Percentiles rank a stretch among this genome's conserved stretches.
Conservation (phyloP, 1,139 yeast species). For the Eremothecium sinecaudum region DNA sequence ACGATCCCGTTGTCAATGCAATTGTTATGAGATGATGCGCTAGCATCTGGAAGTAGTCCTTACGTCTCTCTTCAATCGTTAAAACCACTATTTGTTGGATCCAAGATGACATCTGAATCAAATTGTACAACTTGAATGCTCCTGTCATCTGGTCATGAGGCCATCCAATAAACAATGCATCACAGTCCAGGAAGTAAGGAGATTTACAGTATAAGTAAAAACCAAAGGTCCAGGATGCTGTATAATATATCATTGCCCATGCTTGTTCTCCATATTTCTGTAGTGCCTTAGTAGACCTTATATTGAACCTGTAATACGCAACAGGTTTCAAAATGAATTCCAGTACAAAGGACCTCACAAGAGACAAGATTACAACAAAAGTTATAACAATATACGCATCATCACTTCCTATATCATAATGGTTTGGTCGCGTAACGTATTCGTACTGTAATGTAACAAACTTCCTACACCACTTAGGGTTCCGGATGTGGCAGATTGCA, state of each 20-base stretch:
- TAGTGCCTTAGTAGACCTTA: constrained; percentile 42
- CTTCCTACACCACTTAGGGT: constrained; percentile 27
- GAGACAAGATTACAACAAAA: constrained; percentile 49
- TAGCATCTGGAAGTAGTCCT: constrained; percentile 81
- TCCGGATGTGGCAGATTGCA: constrained; percentile 4
- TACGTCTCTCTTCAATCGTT: constrained; percentile 67
- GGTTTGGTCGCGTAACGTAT: constrained; percentile 26
- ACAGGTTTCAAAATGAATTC: constrained; percentile 49
- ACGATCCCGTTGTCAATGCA: constrained; percentile 59
- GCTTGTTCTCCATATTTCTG: constrained; percentile 80
- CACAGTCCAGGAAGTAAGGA: constrained; percentile 51
- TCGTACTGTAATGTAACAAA: constrained; percentile 43
- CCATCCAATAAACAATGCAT: constrained; percentile 61
- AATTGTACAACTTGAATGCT: constrained; percentile 59
- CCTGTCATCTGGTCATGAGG: constrained; percentile 52
- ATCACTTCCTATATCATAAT: constrained; percentile 47
- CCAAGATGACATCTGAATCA: constrained; percentile 69
- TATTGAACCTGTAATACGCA: constrained; percentile 40
- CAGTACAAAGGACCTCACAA: constrained; percentile 54
- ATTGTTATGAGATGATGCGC: constrained; percentile 80
- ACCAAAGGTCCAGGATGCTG: constrained; percentile 49
- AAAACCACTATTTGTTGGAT: constrained; percentile 69
- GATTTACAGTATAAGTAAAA: constrained; percentile 47
- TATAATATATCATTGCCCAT: constrained; percentile 64
- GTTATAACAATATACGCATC: constrained; percentile 49